Conservation (phyloP, 768 basidiomycete genomes). For the Tricholoma matsutake region DNA sequence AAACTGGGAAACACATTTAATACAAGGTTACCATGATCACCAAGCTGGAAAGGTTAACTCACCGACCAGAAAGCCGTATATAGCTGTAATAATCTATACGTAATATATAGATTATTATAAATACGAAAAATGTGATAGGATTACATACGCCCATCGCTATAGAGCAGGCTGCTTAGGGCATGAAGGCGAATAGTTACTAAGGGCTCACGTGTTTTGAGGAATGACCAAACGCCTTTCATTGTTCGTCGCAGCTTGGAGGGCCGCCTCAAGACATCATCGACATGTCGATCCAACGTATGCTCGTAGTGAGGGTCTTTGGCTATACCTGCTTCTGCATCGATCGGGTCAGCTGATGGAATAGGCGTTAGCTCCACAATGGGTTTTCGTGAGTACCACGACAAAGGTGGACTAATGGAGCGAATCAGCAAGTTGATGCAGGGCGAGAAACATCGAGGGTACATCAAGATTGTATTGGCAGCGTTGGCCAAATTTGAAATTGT, state of each 20-base stretch:
- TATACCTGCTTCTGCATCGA: conserved; percentile 27
- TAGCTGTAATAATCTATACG: conserved; percentile 54
- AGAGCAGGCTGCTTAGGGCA: conserved; percentile 1
- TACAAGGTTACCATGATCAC: neutral
- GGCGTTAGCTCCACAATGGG: conserved; percentile 56
- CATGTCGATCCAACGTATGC: conserved; percentile 67
- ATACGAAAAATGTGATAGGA: neutral
- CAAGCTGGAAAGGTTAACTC: conserved; percentile 15
- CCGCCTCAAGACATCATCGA: conserved; percentile 68
- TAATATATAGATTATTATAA: conserved; percentile 1
- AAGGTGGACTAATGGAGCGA: conserved; percentile 51
- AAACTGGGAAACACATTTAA: conserved; percentile 40
- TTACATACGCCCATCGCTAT: conserved; percentile 64
- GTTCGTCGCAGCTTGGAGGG: conserved; percentile 57
- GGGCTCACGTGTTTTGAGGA: conserved; percentile 73
- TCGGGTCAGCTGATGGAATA: conserved; percentile 29
- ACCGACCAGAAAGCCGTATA: conserved; percentile 79
- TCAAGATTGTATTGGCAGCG: conserved; percentile 73
- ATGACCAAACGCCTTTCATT: conserved; percentile 73
- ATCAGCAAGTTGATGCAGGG: conserved; percentile 1
- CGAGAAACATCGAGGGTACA: conserved; percentile 34
- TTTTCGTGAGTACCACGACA: conserved; percentile 66
- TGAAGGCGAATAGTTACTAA: neutral
- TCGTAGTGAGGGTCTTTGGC: conserved; percentile 29
- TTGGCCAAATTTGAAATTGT: conserved; percentile 76